Evolutionary conservation across 257 asterid species (phyloP).

Genomic region (Solanum sejunctum): DNA sequence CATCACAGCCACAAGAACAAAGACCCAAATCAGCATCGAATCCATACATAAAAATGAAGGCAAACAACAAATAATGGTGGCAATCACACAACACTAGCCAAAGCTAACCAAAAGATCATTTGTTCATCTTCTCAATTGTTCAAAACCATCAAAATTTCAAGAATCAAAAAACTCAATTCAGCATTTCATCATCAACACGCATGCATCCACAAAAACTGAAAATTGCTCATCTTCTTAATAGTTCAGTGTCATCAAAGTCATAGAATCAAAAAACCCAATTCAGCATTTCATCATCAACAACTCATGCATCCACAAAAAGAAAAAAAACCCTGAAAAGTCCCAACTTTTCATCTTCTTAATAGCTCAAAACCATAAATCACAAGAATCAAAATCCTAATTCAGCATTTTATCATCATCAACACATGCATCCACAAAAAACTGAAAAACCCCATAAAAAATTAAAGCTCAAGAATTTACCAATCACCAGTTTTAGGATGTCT

Average conservation of each 20-base stretch:
- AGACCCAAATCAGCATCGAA: background rate
- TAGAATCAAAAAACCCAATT: background rate
- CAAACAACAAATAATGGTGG: background rate
- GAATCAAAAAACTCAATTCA: background rate
- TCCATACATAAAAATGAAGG: background rate
- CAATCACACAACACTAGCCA: background rate
- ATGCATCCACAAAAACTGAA: background rate
- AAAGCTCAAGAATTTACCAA: constrained; percentile 28
- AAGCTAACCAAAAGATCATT: background rate
- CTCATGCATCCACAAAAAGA: background rate
- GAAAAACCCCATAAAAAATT: background rate
- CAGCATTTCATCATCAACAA: background rate
- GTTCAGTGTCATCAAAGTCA: background rate
- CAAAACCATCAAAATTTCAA: background rate
- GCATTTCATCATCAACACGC: background rate
- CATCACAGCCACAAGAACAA: background rate
- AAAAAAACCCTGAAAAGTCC: background rate
- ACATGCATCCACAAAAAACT: no score
- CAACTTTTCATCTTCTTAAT: background rate
- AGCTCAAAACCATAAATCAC: background rate
- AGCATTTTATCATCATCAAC: no score
- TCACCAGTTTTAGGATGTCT: constrained; percentile 61
- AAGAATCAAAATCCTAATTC: background rate
- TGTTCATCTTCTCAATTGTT: background rate
- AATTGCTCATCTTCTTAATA: background rate